phyloP scores from a whole-genome alignment of 352 stramenopile genomes.

The Pythium sp. region DNA sequence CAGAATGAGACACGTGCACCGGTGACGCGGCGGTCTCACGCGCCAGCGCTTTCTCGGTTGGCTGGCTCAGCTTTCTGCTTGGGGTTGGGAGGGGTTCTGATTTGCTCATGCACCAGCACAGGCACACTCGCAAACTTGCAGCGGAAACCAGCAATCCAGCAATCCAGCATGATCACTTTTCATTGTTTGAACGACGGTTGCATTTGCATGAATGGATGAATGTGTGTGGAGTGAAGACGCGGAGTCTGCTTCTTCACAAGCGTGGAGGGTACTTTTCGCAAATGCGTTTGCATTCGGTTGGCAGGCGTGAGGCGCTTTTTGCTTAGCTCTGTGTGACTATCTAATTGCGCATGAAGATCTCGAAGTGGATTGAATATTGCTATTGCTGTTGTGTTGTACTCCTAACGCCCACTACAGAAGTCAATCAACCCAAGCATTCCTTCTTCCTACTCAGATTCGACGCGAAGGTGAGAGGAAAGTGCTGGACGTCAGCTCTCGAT shows the following conservation, averaged over 20 bases:
- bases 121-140: background rate
- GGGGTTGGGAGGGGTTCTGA: background rate
- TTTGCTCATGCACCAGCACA: constrained; percentile 5
- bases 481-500: background rate
- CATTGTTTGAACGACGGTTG: too few species aligned
- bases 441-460: background rate
- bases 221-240: too few species aligned
- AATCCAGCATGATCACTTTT: background rate
- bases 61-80: constrained; percentile 1
- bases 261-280: too few species aligned
- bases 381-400: too few species aligned
- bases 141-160: background rate
- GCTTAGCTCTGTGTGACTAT: too few species aligned
- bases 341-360: too few species aligned
- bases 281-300: too few species aligned
- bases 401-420: too few species aligned
- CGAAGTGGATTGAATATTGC: too few species aligned
- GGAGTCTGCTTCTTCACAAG: too few species aligned
- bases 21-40: constrained; percentile 5
- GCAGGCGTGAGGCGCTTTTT: too few species aligned
- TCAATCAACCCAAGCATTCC: background rate
- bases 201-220: too few species aligned
- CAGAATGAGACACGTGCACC: constrained; percentile 1
- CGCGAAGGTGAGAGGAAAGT: background rate
- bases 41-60: background rate